Conservation (phyloP, 495 filamentous ascomycete genomes). For the Penicillium coprophilum region DNA sequence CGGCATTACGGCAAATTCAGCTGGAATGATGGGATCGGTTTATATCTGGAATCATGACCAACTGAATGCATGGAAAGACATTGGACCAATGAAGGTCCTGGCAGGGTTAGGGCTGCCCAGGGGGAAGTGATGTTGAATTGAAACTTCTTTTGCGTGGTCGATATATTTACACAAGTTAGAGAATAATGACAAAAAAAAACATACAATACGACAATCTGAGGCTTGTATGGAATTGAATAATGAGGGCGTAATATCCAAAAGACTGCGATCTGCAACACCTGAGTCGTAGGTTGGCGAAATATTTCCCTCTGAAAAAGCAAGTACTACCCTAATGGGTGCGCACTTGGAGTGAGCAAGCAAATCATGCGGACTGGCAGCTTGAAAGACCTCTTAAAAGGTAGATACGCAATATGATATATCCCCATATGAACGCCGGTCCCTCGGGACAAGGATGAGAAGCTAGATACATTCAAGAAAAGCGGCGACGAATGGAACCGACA, state of each 20-base stretch:
- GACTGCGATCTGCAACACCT: not conserved
- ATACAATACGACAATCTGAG: no score
- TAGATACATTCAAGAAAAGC: slow-evolving; percentile 8
- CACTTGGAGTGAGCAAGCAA: not conserved
- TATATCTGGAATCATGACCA: no score
- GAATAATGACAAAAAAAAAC: no score
- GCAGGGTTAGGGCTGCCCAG: no score
- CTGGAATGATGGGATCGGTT: no score
- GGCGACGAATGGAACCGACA: not conserved
- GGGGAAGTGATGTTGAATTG: no score
- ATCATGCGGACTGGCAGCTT: not conserved
- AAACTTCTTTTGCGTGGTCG: no score
- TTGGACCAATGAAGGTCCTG: no score
- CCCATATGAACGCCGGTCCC: slow-evolving; percentile 12
- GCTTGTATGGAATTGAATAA: no score
- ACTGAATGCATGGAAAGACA: no score
- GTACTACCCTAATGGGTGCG: not conserved
- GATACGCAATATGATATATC: slow-evolving; percentile 13
- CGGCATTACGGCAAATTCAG: no score
- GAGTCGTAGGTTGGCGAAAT: not conserved
- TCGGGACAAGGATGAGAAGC: slow-evolving; percentile 10
- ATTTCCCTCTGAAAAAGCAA: not conserved
- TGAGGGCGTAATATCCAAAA: not conserved
- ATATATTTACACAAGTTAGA: no score
- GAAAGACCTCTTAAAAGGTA: not conserved